Conservation (phyloP, 352 stramenopile species). For the Phytophthora tentaculata region DNA sequence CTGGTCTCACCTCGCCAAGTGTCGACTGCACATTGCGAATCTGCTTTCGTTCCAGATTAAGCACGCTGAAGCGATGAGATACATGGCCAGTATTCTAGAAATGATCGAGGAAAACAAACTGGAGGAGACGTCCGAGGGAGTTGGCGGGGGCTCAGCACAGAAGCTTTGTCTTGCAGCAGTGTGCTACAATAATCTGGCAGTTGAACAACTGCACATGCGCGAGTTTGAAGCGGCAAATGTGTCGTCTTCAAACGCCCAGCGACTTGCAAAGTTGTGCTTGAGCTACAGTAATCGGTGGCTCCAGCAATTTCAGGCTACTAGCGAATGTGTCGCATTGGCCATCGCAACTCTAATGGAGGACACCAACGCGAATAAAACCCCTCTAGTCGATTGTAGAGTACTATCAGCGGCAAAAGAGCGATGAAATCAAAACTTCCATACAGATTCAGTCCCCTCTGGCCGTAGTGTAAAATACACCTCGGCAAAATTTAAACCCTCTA, state of each 20-base stretch:
- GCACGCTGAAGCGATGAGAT: constrained; percentile 79
- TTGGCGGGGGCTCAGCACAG: constrained; percentile 70
- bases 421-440: neutral
- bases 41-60: constrained; percentile 80
- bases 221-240: constrained; percentile 80
- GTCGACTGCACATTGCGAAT: constrained; percentile 83
- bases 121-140: constrained; percentile 48
- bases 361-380: constrained; percentile 35
- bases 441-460: too few species aligned
- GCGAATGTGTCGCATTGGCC: constrained; percentile 69
- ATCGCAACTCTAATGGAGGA: constrained; percentile 80
- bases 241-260: constrained; percentile 85
- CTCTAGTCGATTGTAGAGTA: constrained; percentile 9
- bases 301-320: constrained; percentile 88
- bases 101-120: constrained; percentile 92
- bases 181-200: constrained; percentile 93
- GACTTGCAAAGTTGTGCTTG: constrained; percentile 90
- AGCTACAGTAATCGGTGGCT: constrained; percentile 94
- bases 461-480: neutral
- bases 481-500: neutral
- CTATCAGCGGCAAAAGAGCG: constrained; percentile 10
- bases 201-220: constrained; percentile 90
- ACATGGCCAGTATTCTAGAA: constrained; percentile 84
- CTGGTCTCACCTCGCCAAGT: constrained; percentile 91
- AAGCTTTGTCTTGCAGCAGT: constrained; percentile 91